A percentile compares a stretch with the other conserved stretches of the same genome.
Conservation (phyloP, 164 flowering plant genomes). For the Piper longum region DNA sequence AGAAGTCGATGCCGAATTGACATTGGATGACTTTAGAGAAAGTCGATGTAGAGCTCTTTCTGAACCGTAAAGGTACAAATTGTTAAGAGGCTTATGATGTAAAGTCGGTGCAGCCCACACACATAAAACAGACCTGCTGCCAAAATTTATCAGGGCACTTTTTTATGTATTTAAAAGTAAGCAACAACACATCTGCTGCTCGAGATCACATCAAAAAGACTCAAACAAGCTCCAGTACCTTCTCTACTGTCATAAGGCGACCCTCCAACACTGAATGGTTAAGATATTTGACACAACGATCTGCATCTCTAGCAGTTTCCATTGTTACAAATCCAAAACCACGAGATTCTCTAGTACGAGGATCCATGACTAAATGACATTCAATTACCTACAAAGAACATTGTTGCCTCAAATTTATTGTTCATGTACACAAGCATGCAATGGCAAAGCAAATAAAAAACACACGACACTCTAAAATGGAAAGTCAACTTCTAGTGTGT, state of each 20-base stretch:
- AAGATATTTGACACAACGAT: conserved; percentile 48
- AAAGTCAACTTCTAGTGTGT: no score
- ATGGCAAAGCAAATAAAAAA: background rate
- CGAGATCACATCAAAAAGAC: background rate
- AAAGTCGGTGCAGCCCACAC: conserved; percentile 40
- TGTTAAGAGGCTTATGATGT: conserved; percentile 40
- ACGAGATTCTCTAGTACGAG: conserved; percentile 56
- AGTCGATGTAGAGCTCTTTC: conserved; percentile 51
- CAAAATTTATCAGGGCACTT: conserved; percentile 46
- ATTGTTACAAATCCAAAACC: conserved; percentile 65
- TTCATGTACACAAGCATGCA: background rate
- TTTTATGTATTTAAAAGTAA: conserved; percentile 19
- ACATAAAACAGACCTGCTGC: conserved; percentile 66
- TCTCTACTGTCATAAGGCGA: conserved; percentile 50
- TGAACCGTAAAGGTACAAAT: conserved; percentile 29
- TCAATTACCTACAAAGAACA: conserved; percentile 31
- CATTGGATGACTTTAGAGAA: conserved; percentile 29
- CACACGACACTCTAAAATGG: no score
- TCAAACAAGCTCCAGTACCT: conserved; percentile 20
- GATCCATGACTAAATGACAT: conserved; percentile 50
- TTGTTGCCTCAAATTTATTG: background rate
- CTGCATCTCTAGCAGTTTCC: conserved; percentile 47
- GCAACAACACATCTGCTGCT: background rate
- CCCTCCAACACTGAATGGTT: conserved; percentile 59
- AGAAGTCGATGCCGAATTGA: conserved; percentile 11